Evolutionary conservation across 148 eudicot genomes (phyloP).

Genomic region (Camellia japonica): DNA sequence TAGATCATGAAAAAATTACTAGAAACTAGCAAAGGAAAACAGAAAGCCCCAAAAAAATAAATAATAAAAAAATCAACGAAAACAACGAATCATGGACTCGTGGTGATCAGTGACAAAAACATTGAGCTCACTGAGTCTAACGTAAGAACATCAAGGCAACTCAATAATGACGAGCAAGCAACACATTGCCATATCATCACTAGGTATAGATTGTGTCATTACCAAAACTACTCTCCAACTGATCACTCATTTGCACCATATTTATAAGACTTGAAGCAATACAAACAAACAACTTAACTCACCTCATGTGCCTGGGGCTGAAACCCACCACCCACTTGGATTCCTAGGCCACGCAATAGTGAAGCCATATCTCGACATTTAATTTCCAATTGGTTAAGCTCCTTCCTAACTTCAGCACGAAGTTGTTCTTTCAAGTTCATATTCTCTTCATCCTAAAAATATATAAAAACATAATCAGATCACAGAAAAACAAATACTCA

Average conservation of each 20-base stretch:
- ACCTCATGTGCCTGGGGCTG: conserved; percentile 60
- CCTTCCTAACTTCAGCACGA: conserved; percentile 55
- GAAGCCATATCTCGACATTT: conserved; percentile 60
- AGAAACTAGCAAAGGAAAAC: not conserved
- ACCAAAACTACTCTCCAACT: not conserved
- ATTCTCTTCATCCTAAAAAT: conserved; percentile 66
- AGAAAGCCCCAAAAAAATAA: not conserved
- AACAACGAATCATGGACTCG: not conserved
- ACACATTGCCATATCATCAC: not conserved
- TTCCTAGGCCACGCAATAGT: conserved; percentile 60
- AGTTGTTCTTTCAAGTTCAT: conserved; percentile 62
- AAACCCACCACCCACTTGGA: conserved; percentile 38
- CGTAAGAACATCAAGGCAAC: conserved; percentile 2
- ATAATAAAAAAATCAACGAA: not conserved
- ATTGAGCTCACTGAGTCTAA: not conserved
- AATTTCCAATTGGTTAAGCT: conserved; percentile 49
- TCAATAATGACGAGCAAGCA: conserved; percentile 3
- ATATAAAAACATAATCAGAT: conserved; percentile 7
- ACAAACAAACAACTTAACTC: conserved; percentile 13
- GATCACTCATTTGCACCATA: not conserved
- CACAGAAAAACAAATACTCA: not conserved
- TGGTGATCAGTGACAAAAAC: not conserved
- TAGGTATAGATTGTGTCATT: not conserved
- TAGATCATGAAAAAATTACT: not conserved
- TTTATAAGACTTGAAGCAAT: not conserved